phyloP scores from a whole-genome alignment of 257 asterid genomes.

The Handroanthus guayacan region DNA sequence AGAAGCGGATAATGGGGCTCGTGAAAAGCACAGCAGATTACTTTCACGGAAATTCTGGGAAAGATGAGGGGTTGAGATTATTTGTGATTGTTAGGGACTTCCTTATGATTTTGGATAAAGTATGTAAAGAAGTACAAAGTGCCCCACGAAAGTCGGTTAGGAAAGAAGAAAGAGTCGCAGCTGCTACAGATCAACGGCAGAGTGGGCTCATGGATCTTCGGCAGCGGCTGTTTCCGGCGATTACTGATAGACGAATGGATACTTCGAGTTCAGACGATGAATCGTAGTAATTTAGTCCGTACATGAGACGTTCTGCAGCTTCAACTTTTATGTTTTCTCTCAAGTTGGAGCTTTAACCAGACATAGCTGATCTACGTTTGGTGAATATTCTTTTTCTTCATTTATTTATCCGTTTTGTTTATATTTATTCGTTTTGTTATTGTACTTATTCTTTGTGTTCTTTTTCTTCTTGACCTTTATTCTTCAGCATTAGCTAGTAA shows the following conservation, averaged over 20 bases:
- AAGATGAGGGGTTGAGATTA: slow-evolving; percentile 87
- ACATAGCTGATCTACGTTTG: background rate
- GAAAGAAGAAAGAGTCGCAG: slow-evolving; percentile 42
- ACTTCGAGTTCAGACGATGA: slow-evolving; percentile 80
- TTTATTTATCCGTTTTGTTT: slow-evolving; percentile 22
- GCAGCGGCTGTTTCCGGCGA: slow-evolving; percentile 72
- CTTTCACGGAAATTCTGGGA: slow-evolving; percentile 84
- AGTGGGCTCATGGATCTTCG: slow-evolving; percentile 50
- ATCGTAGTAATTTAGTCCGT: slow-evolving; percentile 31
- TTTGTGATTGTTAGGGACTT: slow-evolving; percentile 81
- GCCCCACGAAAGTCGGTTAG: slow-evolving; percentile 46
- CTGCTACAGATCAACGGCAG: slow-evolving; percentile 44
- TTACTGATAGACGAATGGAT: slow-evolving; percentile 65
- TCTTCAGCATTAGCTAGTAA: slow-evolving; percentile 5
- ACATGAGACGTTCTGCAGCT: background rate
- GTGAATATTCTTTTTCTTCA: background rate
- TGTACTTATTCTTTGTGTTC: background rate
- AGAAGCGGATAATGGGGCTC: slow-evolving; percentile 79
- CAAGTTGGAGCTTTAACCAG: background rate
- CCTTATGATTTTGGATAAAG: slow-evolving; percentile 72
- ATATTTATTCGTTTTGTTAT: background rate
- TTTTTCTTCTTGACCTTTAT: slow-evolving; percentile 23
- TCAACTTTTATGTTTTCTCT: slow-evolving; percentile 6
- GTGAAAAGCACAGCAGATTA: slow-evolving; percentile 87
- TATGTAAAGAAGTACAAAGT: slow-evolving; percentile 73